Evolutionary conservation across 768 basidiomycete genomes (phyloP), one percentile per base, ranked within the genome.

Genomic region (Tricholoma saponaceum): DNA sequence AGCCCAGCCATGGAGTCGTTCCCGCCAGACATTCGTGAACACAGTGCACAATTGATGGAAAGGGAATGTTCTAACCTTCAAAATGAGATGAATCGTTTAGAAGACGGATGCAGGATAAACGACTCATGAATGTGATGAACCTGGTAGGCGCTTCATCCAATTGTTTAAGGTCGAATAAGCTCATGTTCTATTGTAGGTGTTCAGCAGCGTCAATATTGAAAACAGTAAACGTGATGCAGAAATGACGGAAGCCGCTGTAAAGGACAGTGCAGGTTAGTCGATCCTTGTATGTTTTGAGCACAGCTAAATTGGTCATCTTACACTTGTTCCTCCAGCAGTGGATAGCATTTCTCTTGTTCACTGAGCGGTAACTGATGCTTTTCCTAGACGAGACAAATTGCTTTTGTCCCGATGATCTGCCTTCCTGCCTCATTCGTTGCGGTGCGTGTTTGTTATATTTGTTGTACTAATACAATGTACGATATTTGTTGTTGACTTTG

Each of bases 361-460:
- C 44, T 10, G n/a, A 4, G 16, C 39, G 2, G 22, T 52, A 20
- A 32, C 57, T 61, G 2, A 62, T 30, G 25, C 2, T 28, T 13
- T 26, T 35, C 2, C 35, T 30, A 76, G 74, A 82, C 80, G 79
- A 81, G 78, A 55, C 80, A 85, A 67, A 79, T 86, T 46, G 79
- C 83, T 0, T 86, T 85, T 61, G 70, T 86, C 9, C 80, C 81
- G 1, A 85, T 86, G 83, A 62, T 83, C 18, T 86, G 85, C 67
- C 70, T 86, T 4, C 85, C 85, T 2, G 80, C 82, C 0, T 79
- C 80, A 10, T 81, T 85, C 54, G 69, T 73, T 22, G 76, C 82
- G 56, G 80, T 80, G 64, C 47, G 76, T 56, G 25, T 14, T n/a
- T 32, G 20, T 22, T 25, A 25, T 30, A 14, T 25, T n/a, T n/a